These are phyloP conservation scores for Tuber aestivum DNA, from an alignment of 495 filamentous ascomycete genomes.

Conservation along the genomic window DNA sequence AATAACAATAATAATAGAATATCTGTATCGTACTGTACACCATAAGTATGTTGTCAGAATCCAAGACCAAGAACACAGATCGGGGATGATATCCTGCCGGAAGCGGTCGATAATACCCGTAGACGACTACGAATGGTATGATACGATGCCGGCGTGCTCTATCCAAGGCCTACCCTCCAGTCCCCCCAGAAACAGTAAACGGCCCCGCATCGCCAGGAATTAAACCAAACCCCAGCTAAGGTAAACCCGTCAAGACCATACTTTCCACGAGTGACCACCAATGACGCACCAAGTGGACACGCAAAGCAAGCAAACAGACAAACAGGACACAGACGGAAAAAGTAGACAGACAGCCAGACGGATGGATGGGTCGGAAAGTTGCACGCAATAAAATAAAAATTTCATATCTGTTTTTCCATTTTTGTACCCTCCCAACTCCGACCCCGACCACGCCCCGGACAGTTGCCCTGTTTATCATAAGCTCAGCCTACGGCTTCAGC, in stretches of 20 bases:
- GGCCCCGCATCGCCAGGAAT: not conserved
- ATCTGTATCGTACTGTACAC: not conserved
- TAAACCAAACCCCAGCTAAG: not conserved
- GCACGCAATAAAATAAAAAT: not conserved
- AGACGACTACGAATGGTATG: not conserved
- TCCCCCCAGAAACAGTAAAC: not conserved
- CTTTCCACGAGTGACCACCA: not conserved
- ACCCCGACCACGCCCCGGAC: not conserved
- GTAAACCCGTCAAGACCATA: not conserved
- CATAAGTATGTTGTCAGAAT: not conserved
- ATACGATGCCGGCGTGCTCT: not conserved
- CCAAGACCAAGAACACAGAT: not conserved
- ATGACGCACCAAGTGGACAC: not conserved
- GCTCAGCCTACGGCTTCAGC: not conserved
- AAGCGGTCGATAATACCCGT: not conserved
- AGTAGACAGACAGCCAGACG: not conserved
- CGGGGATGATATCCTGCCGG: not conserved
- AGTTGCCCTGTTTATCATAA: not conserved
- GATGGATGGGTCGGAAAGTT: not conserved
- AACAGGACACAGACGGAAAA: not conserved
- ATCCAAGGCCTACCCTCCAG: not conserved
- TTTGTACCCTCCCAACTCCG: constrained; percentile 2
- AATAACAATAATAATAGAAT: not conserved
- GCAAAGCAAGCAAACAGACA: not conserved
- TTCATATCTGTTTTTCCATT: constrained; percentile 3